Conservation (phyloP, 345 rosid species). For the Eucalyptus viminalis region DNA sequence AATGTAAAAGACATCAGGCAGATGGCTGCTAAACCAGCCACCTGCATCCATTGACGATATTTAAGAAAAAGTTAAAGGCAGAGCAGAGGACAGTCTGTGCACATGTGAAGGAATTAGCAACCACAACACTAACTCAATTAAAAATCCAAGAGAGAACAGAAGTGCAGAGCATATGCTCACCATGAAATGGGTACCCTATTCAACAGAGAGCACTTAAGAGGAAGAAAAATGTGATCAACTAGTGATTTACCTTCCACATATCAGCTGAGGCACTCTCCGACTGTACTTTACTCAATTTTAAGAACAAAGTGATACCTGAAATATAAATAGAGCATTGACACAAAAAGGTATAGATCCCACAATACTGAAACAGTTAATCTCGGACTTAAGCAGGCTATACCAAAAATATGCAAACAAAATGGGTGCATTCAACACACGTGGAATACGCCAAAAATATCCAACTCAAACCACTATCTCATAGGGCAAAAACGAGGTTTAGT, state of each 20-base stretch:
- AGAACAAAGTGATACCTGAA: constrained; percentile 12
- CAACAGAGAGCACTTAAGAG: neutral
- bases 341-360: neutral
- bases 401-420: too few species aligned
- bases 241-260: neutral
- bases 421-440: too few species aligned
- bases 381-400: too few species aligned
- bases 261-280: constrained; percentile 15
- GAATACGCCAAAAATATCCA: neutral
- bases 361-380: neutral
- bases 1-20: constrained; percentile 15
- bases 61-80: neutral
- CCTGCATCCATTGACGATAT: constrained; percentile 2
- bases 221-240: neutral
- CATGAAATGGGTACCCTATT: neutral
- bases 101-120: neutral
- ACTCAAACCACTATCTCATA: neutral
- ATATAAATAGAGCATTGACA: neutral
- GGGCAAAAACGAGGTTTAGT: neutral
- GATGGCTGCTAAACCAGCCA: constrained; percentile 19
- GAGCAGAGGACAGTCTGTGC: neutral
- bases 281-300: constrained; percentile 8
- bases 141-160: too few species aligned
- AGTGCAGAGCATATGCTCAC: neutral
- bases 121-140: too few species aligned